These are phyloP conservation scores for Hypoxylon subgilvum DNA, from an alignment of 495 filamentous ascomycete genomes.

Conservation along the genomic window DNA sequence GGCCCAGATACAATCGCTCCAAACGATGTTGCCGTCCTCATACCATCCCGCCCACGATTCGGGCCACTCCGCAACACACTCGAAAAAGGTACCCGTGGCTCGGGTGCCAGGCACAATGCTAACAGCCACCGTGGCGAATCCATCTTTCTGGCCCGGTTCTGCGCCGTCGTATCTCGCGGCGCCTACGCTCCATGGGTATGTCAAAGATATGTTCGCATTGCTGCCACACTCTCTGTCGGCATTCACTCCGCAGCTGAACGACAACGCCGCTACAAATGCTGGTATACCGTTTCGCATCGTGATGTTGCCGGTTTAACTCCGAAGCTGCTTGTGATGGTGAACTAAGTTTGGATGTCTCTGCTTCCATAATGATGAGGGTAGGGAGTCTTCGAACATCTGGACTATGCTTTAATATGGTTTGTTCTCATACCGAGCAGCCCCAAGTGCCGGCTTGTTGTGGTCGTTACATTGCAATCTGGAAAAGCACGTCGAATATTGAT, in stretches of 20 bases:
- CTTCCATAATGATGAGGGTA: not conserved
- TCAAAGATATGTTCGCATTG: conserved; percentile 9
- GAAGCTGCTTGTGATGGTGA: not conserved
- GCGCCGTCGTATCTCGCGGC: conserved; percentile 45
- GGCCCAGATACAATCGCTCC: conserved; percentile 52
- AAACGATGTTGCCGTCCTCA: conserved; percentile 44
- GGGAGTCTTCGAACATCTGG: not conserved
- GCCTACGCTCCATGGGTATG: conserved; percentile 41
- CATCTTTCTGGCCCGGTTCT: conserved; percentile 21
- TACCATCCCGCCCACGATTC: conserved; percentile 48
- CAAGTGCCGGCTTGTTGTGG: conserved; percentile 20
- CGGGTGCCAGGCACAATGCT: conserved; percentile 39
- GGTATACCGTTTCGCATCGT: conserved; percentile 22
- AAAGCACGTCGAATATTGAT: conserved; percentile 16
- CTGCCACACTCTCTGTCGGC: conserved; percentile 41
- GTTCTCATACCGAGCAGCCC: conserved; percentile 24
- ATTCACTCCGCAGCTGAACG: conserved; percentile 14
- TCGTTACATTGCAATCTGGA: conserved; percentile 29
- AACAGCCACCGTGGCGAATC: conserved; percentile 42
- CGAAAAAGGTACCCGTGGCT: conserved; percentile 41
- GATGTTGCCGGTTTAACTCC: not conserved
- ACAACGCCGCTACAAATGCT: conserved; percentile 18
- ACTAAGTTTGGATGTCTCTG: not conserved
- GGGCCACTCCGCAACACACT: conserved; percentile 49
- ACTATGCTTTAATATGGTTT: not conserved